These are phyloP conservation scores for Yarrowia sp. DNA, from an alignment of 805 yeast species.

Conservation along the genomic window DNA sequence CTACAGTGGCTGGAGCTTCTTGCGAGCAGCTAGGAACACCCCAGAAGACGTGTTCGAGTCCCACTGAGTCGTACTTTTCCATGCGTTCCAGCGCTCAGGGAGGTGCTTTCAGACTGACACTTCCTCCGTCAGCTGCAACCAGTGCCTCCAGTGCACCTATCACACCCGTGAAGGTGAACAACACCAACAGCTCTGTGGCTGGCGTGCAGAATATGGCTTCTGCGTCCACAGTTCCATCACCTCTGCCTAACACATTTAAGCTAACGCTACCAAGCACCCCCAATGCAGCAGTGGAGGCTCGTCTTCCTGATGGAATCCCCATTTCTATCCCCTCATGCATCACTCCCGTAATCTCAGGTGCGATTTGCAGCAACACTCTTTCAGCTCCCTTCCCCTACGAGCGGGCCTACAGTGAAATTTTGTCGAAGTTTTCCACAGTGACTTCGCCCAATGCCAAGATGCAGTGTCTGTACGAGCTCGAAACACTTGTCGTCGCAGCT, in stretches of 20 bases:
- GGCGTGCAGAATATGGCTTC: neutral
- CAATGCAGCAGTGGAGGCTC: neutral
- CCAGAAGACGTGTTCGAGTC: slow-evolving; percentile 4
- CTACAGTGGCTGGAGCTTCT: neutral
- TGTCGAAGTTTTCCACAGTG: slow-evolving; percentile 30
- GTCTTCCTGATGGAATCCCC: slow-evolving; percentile 4
- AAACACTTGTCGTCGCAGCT: slow-evolving; percentile 33
- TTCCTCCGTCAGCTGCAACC: slow-evolving; percentile 3
- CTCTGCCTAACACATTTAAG: neutral
- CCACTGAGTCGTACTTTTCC: slow-evolving; percentile 15
- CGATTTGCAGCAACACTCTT: slow-evolving; percentile 13
- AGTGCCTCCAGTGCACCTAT: slow-evolving; percentile 21
- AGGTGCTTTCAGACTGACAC: slow-evolving; percentile 7
- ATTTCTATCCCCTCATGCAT: slow-evolving; percentile 19
- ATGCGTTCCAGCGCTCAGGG: slow-evolving; percentile 2
- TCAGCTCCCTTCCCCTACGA: slow-evolving; percentile 28
- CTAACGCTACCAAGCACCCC: slow-evolving; percentile 10
- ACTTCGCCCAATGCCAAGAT: slow-evolving; percentile 34
- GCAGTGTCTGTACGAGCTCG: slow-evolving; percentile 32
- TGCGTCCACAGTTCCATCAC: neutral
- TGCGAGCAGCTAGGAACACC: neutral
- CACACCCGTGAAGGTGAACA: neutral
- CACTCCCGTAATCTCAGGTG: neutral
- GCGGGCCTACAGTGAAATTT: slow-evolving; percentile 31
- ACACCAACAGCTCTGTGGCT: neutral